phyloP scores from a whole-genome alignment of 495 filamentous ascomycete species.

The Tuber indicum region DNA sequence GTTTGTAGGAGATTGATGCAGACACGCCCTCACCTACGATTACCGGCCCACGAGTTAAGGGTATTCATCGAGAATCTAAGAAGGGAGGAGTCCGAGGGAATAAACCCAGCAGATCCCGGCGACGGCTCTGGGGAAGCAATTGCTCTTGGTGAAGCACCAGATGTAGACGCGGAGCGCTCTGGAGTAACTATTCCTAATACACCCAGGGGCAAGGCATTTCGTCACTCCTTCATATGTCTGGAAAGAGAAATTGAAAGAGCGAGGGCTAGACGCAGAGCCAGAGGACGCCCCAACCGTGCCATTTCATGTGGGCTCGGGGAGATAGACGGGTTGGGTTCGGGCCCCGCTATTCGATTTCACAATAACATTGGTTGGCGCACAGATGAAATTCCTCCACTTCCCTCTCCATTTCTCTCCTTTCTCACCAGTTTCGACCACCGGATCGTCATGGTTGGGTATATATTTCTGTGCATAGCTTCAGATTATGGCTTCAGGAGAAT shows the following conservation, averaged over 20 bases:
- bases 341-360: background rate
- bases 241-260: background rate
- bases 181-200: background rate
- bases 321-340: background rate
- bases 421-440: background rate
- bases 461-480: background rate
- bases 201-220: background rate
- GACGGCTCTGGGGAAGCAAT: background rate
- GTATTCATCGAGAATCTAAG: background rate
- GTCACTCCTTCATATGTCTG: background rate
- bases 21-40: slow-evolving; percentile 13
- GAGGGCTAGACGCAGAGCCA: background rate
- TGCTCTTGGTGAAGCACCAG: background rate
- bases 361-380: background rate
- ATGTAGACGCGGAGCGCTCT: background rate
- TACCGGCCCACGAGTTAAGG: slow-evolving; percentile 11
- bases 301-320: background rate
- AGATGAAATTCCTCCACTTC: background rate
- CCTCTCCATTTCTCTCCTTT: background rate
- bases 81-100: background rate
- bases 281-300: background rate
- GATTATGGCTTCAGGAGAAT: background rate
- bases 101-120: background rate
- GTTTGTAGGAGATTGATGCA: slow-evolving; percentile 9
- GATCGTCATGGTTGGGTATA: background rate